phyloP scores from a whole-genome alignment of 83 land plant genomes.

The Picea engelmannii region DNA sequence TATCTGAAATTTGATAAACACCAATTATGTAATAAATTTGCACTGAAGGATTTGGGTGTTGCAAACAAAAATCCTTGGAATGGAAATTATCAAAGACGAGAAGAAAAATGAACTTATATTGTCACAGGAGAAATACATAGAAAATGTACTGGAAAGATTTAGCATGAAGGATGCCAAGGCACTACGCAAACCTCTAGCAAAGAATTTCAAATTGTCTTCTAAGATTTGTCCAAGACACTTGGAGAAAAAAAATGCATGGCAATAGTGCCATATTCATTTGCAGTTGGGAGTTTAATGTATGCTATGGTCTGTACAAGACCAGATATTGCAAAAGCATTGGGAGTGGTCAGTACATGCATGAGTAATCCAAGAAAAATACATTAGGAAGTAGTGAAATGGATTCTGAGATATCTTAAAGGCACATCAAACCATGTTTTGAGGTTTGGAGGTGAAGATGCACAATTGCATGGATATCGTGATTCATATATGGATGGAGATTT shows the following conservation, averaged over 20 bases:
- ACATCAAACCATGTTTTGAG: too few relatives aligned
- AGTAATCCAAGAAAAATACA: neutral
- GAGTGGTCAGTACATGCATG: conserved; percentile 13
- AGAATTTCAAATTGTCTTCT: neutral
- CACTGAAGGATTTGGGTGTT: too few relatives aligned
- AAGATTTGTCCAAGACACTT: neutral
- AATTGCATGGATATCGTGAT: too few relatives aligned
- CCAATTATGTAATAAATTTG: too few relatives aligned
- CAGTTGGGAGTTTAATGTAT: conserved; percentile 15
- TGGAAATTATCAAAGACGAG: too few relatives aligned
- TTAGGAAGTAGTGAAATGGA: too few relatives aligned
- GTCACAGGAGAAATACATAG: neutral
- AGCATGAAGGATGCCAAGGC: neutral
- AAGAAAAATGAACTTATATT: too few relatives aligned
- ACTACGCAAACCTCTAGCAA: neutral
- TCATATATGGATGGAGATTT: too few relatives aligned
- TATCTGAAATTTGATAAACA: too few relatives aligned
- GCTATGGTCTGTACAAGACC: conserved; percentile 16
- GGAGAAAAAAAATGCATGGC: neutral
- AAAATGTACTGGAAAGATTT: neutral
- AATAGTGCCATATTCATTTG: too few relatives aligned
- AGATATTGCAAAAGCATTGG: conserved; percentile 14
- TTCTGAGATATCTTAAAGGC: neutral
- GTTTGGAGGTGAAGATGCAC: too few relatives aligned
- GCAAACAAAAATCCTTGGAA: too few relatives aligned